phyloP scores from a whole-genome alignment of 2,329 filamentous ascomycete genomes.

The Fusarium metavorans region DNA sequence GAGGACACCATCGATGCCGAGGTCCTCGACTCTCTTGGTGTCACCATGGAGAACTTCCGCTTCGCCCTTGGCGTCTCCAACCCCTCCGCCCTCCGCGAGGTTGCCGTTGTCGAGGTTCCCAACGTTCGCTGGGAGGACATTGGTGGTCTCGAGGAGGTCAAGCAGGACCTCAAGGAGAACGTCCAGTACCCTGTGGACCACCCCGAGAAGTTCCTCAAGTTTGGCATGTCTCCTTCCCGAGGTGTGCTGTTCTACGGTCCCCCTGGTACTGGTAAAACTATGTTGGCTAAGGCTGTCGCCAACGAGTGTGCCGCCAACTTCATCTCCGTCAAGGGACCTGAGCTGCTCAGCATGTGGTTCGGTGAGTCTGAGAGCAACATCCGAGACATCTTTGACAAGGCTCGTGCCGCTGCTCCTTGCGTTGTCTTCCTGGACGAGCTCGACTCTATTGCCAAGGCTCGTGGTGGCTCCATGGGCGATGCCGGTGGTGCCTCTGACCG shows the following conservation, averaged over 20 bases:
- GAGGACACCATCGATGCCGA: conserved; percentile 99
- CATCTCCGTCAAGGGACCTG: conserved; percentile 98
- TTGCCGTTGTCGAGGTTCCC: conserved; percentile 98
- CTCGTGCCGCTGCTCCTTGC: conserved; percentile 95
- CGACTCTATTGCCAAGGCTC: conserved; percentile 99
- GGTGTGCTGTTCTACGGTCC: conserved; percentile 99
- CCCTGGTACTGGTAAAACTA: conserved; percentile 99
- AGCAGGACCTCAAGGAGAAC: conserved; percentile 98
- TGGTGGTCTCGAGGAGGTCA: conserved; percentile 97
- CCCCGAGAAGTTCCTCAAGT: conserved; percentile 99
- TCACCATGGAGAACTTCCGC: conserved; percentile 99
- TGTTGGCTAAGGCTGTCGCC: conserved; percentile 98
- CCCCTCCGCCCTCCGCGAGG: conserved; percentile 97
- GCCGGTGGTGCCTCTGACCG: conserved; percentile 98
- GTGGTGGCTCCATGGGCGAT: conserved; percentile 95
- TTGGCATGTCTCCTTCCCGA: conserved; percentile 95
- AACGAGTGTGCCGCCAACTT: conserved; percentile 99
- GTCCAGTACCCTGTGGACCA: conserved; percentile 99
- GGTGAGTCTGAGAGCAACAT: conserved; percentile 99
- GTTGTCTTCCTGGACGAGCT: conserved; percentile 99
- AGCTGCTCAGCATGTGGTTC: conserved; percentile 99
- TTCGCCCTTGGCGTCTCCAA: conserved; percentile 98
- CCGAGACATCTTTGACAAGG: conserved; percentile 99
- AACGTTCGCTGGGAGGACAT: conserved; percentile 99
- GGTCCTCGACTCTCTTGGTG: conserved; percentile 96